phyloP scores from a whole-genome alignment of 257 asterid species.

The Asclepias syriaca region DNA sequence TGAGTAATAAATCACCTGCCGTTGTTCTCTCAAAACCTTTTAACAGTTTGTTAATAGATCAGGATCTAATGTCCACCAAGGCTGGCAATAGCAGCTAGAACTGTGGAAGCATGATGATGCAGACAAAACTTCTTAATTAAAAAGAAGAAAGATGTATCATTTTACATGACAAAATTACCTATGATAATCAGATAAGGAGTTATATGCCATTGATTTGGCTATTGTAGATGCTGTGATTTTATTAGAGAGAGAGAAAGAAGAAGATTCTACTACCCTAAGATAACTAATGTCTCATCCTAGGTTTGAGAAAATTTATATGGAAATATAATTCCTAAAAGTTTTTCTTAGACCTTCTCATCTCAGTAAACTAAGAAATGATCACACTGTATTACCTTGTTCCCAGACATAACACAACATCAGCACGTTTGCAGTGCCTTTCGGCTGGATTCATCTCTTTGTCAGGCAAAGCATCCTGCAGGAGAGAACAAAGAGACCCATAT shows the following conservation, averaged over 20 bases:
- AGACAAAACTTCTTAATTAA: not conserved
- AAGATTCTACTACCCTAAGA: not conserved
- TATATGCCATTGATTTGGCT: not conserved
- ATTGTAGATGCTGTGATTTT: not conserved
- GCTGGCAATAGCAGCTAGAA: not conserved
- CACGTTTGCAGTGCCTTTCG: constrained; percentile 84
- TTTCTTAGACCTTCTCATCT: not conserved
- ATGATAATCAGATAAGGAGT: not conserved
- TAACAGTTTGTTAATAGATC: not conserved
- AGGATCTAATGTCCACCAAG: not conserved
- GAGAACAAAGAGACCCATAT: constrained; percentile 1
- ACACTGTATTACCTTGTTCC: constrained; percentile 74
- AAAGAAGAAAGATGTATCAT: not conserved
- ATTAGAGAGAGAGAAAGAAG: not conserved
- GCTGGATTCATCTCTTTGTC: constrained; percentile 89
- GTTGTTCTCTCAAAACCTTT: not conserved
- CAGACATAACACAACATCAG: constrained; percentile 85
- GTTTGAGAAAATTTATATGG: not conserved
- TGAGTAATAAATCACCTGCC: not conserved
- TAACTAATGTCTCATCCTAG: not conserved
- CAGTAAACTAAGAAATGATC: not conserved
- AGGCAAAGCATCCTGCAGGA: constrained; percentile 84
- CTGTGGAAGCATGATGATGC: not conserved
- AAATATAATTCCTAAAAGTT: not conserved
- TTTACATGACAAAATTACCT: not conserved